Base-by-base conservation (phyloP, 495 filamentous ascomycete genomes). In the Achaetomiella virescens region DNA sequence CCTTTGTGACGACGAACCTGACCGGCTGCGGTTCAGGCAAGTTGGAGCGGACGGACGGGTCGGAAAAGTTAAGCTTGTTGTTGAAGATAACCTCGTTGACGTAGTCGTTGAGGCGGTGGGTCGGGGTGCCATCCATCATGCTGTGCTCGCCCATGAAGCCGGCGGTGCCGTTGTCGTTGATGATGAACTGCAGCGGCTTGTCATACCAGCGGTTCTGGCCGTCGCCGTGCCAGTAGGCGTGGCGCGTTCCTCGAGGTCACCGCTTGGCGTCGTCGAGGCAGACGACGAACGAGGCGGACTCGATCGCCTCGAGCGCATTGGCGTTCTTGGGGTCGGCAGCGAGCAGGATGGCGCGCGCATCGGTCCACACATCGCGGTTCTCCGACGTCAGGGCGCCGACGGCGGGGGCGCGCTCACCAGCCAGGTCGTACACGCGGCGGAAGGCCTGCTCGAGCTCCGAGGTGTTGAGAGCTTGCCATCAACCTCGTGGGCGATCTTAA, bases 101-200 rank as follows among this genome's bases (percentile, higher is more conserved):
- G 68, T 88, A 89, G 79, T 99, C 93, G 70, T 95, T 97, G 29
- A 99, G 81, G 3, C 95, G 84, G 72, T 97, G 91, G 12, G 95
- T 99, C 2, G 95, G 90, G 25, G 92, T 99, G 54, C 95, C 95
- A 70, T 99, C 95, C 95, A 99, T 99, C 95, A 99, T 97, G 73
- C 86, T 91, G 78, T 99, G 95, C 78, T 99, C 95, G 66, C 95
- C 95, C 77, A 88, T 90, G 80, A 99, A 99, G 57, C 95, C 95
- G 22, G 95, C 88, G 15, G 93, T 95, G 61, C 91, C 95, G 72
- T 99, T 99, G 65, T 97, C 91, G 72, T 96, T 97, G 73, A 99
- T 67, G 66, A 99, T 92, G 73, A 99, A 97, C 76, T 99, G 90
- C 52, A 96, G 76, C 20, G 95, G 95, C 78, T 97, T 97, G 79